These are phyloP conservation scores for Linnemannia elongata DNA, from an alignment of 192 early-diverging fungal species.

Conservation along the genomic window DNA sequence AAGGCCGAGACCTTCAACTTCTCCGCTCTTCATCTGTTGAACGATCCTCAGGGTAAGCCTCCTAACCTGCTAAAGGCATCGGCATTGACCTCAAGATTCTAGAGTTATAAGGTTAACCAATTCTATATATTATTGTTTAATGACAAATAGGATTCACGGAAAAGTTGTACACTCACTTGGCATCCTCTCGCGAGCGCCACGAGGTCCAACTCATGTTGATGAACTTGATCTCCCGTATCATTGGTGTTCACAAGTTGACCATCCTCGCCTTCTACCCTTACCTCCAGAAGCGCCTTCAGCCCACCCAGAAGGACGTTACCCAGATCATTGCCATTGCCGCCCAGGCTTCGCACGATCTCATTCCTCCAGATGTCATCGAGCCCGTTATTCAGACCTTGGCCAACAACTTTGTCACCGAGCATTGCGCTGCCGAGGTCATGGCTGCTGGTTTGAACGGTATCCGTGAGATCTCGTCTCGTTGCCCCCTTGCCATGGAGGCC, in stretches of 20 bases:
- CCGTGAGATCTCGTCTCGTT: constrained; percentile 89
- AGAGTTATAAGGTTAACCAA: not conserved
- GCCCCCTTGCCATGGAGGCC: constrained; percentile 91
- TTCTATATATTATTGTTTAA: not conserved
- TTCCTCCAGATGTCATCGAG: constrained; percentile 94
- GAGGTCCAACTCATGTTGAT: constrained; percentile 93
- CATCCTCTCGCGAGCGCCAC: constrained; percentile 85
- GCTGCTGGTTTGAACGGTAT: constrained; percentile 89
- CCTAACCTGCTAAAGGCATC: not conserved
- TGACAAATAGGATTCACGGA: constrained; percentile 81
- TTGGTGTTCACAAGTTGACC: constrained; percentile 95
- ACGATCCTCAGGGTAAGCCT: constrained; percentile 91
- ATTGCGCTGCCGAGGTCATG: constrained; percentile 93
- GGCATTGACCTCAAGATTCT: not conserved
- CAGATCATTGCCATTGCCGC: constrained; percentile 91
- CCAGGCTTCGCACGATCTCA: constrained; percentile 91
- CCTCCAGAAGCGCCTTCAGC: constrained; percentile 94
- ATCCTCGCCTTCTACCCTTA: constrained; percentile 94
- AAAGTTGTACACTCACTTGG: constrained; percentile 90
- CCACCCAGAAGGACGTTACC: constrained; percentile 95
- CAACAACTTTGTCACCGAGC: constrained; percentile 97
- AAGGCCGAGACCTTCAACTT: constrained; percentile 89
- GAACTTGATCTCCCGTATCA: constrained; percentile 94
- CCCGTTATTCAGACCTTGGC: constrained; percentile 92
- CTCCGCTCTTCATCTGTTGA: constrained; percentile 92